Percentiles rank a stretch among this genome's conserved stretches.
Conservation (phyloP, 768 basidiomycete genomes). For the Austroboletus eburneus region DNA sequence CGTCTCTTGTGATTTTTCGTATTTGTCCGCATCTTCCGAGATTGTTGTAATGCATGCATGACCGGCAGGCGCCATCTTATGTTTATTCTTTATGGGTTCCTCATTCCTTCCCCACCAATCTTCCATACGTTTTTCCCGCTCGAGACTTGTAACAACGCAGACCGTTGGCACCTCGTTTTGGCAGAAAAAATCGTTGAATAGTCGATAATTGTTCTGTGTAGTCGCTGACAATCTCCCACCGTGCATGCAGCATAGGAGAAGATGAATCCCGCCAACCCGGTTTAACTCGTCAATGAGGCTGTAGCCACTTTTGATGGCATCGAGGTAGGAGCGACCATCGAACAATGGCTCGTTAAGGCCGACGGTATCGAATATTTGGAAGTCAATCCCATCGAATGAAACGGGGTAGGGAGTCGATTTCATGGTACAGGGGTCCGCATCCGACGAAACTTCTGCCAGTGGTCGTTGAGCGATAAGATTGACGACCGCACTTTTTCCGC, state of each 20-base stretch:
- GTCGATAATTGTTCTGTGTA: conserved; percentile 9
- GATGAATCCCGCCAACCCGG: conserved; percentile 29
- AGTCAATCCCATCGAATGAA: conserved; percentile 6
- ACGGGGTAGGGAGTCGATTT: conserved; percentile 17
- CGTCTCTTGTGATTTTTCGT: neutral
- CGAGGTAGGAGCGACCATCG: neutral
- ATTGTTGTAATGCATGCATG: neutral
- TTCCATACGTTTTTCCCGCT: neutral
- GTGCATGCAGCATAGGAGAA: conserved; percentile 36
- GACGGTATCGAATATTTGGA: conserved; percentile 23
- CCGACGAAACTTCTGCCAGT: conserved; percentile 8
- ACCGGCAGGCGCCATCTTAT: neutral
- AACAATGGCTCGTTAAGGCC: conserved; percentile 18
- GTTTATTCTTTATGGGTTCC: neutral
- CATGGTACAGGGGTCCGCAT: conserved; percentile 29
- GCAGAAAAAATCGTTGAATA: neutral
- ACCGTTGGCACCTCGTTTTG: neutral
- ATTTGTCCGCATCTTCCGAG: neutral
- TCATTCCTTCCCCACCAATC: neutral
- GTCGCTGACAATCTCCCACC: conserved; percentile 28
- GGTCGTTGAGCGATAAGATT: neutral
- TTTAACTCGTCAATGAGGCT: conserved; percentile 25
- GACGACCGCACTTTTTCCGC: conserved; percentile 7
- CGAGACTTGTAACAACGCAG: neutral
- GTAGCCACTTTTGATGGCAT: conserved; percentile 10